These are phyloP conservation scores for Colletotrichum cordylinicola DNA, from an alignment of 2,329 filamentous ascomycete genomes.

Conservation along the genomic window DNA sequence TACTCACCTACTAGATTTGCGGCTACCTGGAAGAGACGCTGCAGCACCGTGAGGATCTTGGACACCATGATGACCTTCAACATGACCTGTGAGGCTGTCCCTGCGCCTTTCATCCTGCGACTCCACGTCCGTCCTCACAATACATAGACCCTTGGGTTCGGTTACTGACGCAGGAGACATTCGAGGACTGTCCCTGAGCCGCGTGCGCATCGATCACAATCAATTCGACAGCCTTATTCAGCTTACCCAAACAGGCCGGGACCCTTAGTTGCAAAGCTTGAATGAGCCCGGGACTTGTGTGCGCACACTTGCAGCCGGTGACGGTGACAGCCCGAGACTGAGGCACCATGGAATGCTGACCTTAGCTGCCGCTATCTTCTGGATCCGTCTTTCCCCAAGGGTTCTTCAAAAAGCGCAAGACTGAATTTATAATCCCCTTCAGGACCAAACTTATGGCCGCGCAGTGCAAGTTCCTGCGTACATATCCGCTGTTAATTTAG, in stretches of 20 bases:
- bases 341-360: not conserved
- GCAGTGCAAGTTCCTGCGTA: not conserved
- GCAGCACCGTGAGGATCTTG: not conserved
- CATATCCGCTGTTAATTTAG: not conserved
- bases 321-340: not conserved
- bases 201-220: not conserved
- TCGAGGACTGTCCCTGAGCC: not conserved
- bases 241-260: not conserved
- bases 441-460: not conserved
- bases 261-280: not conserved
- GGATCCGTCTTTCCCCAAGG: not conserved
- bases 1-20: not conserved
- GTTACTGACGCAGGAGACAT: not conserved
- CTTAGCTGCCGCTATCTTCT: not conserved
- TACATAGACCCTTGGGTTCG: not conserved
- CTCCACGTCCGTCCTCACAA: not conserved
- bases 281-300: not conserved
- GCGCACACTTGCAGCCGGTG: not conserved
- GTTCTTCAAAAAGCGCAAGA: not conserved
- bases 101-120: not conserved
- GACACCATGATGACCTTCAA: not conserved
- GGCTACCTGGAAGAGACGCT: not conserved
- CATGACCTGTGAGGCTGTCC: not conserved
- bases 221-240: not conserved
- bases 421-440: not conserved